These are phyloP conservation scores for Raffaelea deltoideospora DNA, from an alignment of 2,329 filamentous ascomycete species.

Conservation along the genomic window DNA sequence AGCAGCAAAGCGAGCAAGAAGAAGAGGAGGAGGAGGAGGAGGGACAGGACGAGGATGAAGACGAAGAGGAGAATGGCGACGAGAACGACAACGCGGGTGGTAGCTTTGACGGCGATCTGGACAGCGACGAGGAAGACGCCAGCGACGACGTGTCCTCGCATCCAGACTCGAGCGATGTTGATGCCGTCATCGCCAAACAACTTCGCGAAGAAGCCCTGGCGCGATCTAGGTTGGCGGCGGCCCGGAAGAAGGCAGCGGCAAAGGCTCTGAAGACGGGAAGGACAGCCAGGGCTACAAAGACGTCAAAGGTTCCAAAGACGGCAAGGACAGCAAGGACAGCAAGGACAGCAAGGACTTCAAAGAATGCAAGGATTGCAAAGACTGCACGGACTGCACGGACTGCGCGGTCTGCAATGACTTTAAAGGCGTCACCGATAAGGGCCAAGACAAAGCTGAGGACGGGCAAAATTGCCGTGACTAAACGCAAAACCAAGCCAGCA, in stretches of 20 bases:
- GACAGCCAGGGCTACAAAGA: neutral
- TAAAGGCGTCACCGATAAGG: no score
- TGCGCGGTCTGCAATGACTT: no score
- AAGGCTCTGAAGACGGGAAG: neutral
- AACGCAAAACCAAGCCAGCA: no score
- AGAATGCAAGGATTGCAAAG: no score
- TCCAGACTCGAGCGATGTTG: slow-evolving; percentile 53
- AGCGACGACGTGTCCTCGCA: slow-evolving; percentile 27
- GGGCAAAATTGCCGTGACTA: no score
- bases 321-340: no score
- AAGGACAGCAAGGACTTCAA: no score
- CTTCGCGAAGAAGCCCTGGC: slow-evolving; percentile 56
- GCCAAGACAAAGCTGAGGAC: no score
- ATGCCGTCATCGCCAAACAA: slow-evolving; percentile 58
- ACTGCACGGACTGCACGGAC: no score
- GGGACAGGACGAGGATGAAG: slow-evolving; percentile 7
- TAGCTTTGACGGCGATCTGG: slow-evolving; percentile 2
- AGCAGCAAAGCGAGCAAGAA: slow-evolving; percentile 5
- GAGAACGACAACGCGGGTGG: slow-evolving; percentile 9
- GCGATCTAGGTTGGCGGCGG: slow-evolving; percentile 26
- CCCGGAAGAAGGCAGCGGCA: slow-evolving; percentile 11
- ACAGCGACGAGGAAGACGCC: neutral
- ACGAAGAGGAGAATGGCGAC: slow-evolving; percentile 14
- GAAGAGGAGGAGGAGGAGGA: slow-evolving; percentile 14
- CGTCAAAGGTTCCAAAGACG: no score